Conservation (phyloP, 306 rosid genomes). For the Cicer cuneatum region DNA sequence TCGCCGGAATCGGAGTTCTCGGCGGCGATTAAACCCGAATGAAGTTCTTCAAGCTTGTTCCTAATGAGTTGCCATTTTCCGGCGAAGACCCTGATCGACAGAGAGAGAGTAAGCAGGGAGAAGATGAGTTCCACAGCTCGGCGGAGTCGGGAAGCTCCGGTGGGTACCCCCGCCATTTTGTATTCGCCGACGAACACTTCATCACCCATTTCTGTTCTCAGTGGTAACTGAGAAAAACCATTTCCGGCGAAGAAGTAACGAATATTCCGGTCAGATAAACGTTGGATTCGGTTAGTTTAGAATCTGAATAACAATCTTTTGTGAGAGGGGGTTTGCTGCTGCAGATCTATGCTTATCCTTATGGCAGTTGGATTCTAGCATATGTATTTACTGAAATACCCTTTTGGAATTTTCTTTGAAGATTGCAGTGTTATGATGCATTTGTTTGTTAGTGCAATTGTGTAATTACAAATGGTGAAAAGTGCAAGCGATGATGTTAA, state of each 20-base stretch:
- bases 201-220: slow-evolving; percentile 60
- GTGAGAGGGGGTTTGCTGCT: slow-evolving; percentile 11
- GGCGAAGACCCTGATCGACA: slow-evolving; percentile 71
- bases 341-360: slow-evolving; percentile 55
- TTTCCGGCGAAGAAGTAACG: slow-evolving; percentile 43
- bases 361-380: slow-evolving; percentile 45
- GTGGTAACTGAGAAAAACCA: slow-evolving; percentile 48
- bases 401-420: slow-evolving; percentile 5
- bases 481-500: slow-evolving; percentile 5
- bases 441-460: slow-evolving; percentile 6
- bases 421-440: background rate
- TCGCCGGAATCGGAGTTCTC: slow-evolving; percentile 65
- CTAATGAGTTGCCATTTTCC: slow-evolving; percentile 85
- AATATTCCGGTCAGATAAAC: slow-evolving; percentile 49
- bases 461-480: slow-evolving; percentile 31
- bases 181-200: slow-evolving; percentile 47
- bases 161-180: slow-evolving; percentile 31
- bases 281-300: slow-evolving; percentile 17
- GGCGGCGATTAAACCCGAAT: slow-evolving; percentile 64
- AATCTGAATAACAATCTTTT: slow-evolving; percentile 40
- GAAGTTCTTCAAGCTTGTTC: slow-evolving; percentile 76
- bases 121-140: slow-evolving; percentile 54
- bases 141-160: slow-evolving; percentile 59
- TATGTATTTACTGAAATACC: slow-evolving; percentile 40
- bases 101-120: slow-evolving; percentile 66